Percentiles rank a stretch among this genome's conserved stretches.
These are phyloP conservation scores for Alternaria arborescens DNA, from an alignment of 2,329 filamentous ascomycete species.

Conservation along the genomic window DNA sequence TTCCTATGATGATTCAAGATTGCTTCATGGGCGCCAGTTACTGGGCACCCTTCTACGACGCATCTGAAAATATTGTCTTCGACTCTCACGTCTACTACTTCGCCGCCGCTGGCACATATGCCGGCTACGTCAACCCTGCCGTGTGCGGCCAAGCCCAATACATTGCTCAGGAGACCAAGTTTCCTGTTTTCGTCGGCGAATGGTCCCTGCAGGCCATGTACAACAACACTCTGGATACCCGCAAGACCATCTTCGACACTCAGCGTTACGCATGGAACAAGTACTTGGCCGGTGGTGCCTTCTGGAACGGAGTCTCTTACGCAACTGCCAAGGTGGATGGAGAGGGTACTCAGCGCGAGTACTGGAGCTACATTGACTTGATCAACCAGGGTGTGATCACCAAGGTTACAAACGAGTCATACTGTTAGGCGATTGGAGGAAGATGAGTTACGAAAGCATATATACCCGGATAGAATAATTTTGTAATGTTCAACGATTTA, in stretches of 20 bases:
- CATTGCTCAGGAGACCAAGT: constrained; percentile 4
- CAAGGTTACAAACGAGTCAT: background rate
- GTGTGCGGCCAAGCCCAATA: background rate
- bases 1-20: constrained; percentile 30
- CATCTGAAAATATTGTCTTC: constrained; percentile 29
- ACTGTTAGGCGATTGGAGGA: background rate
- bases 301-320: constrained; percentile 11
- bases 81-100: constrained; percentile 40
- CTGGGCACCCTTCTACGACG: constrained; percentile 22
- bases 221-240: constrained; percentile 10
- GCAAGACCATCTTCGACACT: constrained; percentile 14
- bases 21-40: constrained; percentile 26
- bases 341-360: constrained; percentile 19
- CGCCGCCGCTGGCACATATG: constrained; percentile 10
- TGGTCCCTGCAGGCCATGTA: constrained; percentile 16
- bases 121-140: background rate
- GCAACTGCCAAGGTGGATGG: constrained; percentile 11
- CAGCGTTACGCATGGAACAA: constrained; percentile 16
- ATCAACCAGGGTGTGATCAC: constrained; percentile 8
- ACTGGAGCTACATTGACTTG: constrained; percentile 18
- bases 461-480: background rate
- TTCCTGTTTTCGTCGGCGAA: constrained; percentile 19
- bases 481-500: background rate
- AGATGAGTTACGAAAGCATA: background rate
- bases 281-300: constrained; percentile 9